These are phyloP conservation scores for Malus hybrid DNA, from an alignment of 331 rosid genomes.

Conservation along the genomic window DNA sequence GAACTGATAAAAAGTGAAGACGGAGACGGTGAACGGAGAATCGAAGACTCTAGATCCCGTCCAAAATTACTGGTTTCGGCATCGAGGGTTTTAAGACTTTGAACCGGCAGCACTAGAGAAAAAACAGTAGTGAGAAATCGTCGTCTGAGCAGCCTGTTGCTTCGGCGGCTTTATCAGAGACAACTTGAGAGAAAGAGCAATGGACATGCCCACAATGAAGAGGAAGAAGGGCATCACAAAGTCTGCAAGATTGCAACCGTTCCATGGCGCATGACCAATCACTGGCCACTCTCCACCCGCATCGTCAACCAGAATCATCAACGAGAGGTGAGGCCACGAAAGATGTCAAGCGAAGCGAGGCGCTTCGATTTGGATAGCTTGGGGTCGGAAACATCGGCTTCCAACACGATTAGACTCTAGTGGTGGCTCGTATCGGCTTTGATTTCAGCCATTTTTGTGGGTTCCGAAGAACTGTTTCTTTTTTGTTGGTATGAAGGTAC, in stretches of 20 bases:
- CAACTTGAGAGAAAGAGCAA: conserved; percentile 77
- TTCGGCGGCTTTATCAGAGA: too few species aligned
- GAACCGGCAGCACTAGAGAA: not conserved
- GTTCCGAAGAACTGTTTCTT: too few species aligned
- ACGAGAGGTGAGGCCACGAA: conserved; percentile 85
- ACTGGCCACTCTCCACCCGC: conserved; percentile 88
- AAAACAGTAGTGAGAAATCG: not conserved
- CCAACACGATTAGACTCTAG: conserved; percentile 30
- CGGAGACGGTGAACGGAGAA: not conserved
- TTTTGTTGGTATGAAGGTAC: too few species aligned
- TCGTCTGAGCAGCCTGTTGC: too few species aligned
- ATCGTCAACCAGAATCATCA: conserved; percentile 95
- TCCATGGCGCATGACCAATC: conserved; percentile 94
- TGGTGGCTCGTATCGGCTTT: conserved; percentile 33
- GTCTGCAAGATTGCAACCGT: conserved; percentile 87
- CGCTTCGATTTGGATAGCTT: conserved; percentile 53
- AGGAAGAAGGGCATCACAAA: conserved; percentile 93
- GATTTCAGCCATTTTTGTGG: conserved; percentile 50
- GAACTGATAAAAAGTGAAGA: not conserved
- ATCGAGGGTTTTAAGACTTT: not conserved
- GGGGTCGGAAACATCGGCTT: conserved; percentile 14
- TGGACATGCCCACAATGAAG: conserved; percentile 93
- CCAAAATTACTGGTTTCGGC: conserved; percentile 9
- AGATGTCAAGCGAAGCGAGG: conserved; percentile 78
- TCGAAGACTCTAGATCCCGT: conserved; percentile 12